Evolutionary conservation across 1,284 basidiomycete genomes (phyloP).

Genomic region (Peniophora sp.): DNA sequence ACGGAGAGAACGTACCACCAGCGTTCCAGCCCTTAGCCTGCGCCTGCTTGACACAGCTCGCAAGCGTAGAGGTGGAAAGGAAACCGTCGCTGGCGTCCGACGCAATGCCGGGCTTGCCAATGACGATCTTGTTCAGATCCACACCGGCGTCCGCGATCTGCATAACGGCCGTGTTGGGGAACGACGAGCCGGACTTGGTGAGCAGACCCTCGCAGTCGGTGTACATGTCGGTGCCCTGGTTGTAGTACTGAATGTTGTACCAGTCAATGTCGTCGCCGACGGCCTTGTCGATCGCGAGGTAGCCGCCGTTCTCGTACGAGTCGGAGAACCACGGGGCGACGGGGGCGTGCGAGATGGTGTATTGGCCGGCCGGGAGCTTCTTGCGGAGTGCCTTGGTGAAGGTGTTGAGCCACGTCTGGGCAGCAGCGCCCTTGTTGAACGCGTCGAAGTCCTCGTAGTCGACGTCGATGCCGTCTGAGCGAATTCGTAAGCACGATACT

Average conservation of each 20-base stretch:
- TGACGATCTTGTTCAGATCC: slow-evolving; percentile 39
- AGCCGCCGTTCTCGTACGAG: background rate
- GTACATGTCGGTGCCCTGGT: slow-evolving; percentile 39
- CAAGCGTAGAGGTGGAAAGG: slow-evolving; percentile 43
- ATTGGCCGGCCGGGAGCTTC: slow-evolving; percentile 15
- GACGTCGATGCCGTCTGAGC: slow-evolving; percentile 19
- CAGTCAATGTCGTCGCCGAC: background rate
- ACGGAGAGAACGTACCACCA: slow-evolving; percentile 22
- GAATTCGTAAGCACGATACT: too few species aligned
- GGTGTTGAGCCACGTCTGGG: slow-evolving; percentile 14
- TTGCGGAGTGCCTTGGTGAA: slow-evolving; percentile 18
- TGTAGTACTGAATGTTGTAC: slow-evolving; percentile 1
- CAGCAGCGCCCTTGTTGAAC: slow-evolving; percentile 15
- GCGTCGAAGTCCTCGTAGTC: slow-evolving; percentile 15
- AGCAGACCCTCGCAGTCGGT: slow-evolving; percentile 49
- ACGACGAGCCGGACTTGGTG: slow-evolving; percentile 39
- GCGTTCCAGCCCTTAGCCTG: slow-evolving; percentile 49
- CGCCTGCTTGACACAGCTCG: slow-evolving; percentile 46
- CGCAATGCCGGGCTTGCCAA: slow-evolving; percentile 53
- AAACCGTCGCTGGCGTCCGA: slow-evolving; percentile 53
- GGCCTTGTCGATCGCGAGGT: background rate
- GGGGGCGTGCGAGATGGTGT: slow-evolving; percentile 15
- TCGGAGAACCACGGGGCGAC: slow-evolving; percentile 1
- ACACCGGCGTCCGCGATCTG: slow-evolving; percentile 53
- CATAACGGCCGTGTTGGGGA: slow-evolving; percentile 45